These are phyloP conservation scores for Boechera stricta DNA, from an alignment of 345 rosid genomes.

Conservation along the genomic window DNA sequence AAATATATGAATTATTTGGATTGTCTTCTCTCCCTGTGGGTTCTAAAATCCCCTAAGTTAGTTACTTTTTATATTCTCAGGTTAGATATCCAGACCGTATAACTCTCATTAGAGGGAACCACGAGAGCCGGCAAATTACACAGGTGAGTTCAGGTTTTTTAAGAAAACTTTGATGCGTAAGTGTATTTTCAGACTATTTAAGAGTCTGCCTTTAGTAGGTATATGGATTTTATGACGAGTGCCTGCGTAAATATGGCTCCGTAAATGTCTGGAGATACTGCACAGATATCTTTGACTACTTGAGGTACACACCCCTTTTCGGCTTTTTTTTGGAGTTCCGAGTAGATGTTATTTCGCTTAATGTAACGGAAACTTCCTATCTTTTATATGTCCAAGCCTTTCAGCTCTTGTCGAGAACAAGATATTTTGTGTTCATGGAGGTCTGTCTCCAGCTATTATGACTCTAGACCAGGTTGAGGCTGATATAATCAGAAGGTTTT, in stretches of 20 bases:
- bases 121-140: conserved; percentile 92
- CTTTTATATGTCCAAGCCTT: conserved; percentile 53
- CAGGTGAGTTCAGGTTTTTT: conserved; percentile 57
- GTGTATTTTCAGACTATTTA: neutral
- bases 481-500: conserved; percentile 28
- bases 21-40: neutral
- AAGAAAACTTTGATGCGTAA: conserved; percentile 1
- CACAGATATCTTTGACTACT: conserved; percentile 89
- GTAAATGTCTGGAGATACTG: conserved; percentile 98
- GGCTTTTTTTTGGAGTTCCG: neutral
- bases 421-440: conserved; percentile 90
- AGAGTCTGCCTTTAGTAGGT: conserved; percentile 54
- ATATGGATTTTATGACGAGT: conserved; percentile 93
- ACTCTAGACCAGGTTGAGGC: conserved; percentile 83
- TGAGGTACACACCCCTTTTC: conserved; percentile 56
- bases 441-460: conserved; percentile 84
- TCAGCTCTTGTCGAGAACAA: conserved; percentile 93
- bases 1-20: neutral
- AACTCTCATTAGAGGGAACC: conserved; percentile 89
- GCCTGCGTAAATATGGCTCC: conserved; percentile 86
- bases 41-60: conserved; percentile 19
- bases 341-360: neutral
- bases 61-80: conserved; percentile 48
- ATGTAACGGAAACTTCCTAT: conserved; percentile 9
- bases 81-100: conserved; percentile 91